Evolutionary conservation across 2,329 filamentous ascomycete species (phyloP), one percentile per base, ranked within the genome.

Genomic region (Apiospora marii): DNA sequence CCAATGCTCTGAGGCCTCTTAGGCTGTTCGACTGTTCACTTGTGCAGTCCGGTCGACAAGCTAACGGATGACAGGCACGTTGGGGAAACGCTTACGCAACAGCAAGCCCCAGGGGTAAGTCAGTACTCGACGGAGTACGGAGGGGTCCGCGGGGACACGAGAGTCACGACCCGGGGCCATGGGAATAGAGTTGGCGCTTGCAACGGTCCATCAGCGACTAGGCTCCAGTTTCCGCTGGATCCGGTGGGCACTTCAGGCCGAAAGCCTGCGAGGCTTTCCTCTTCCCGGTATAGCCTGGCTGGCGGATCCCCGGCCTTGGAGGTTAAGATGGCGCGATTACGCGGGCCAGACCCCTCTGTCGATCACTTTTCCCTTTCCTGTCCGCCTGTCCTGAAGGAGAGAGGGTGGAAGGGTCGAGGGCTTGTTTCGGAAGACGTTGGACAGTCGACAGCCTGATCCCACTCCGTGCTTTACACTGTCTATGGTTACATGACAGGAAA

Each of bases 171-270:
- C 58, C 19, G 58, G 14, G 19, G 34, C 30, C 34, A 64, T 41
- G 34, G 58, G 14, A 64, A 64, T 37, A 64, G 58, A 64, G 58
- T 64, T 41, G 30, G 58, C 58, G 12, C 58, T 64, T 64, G 58
- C 58, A 41, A 64, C 30, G 58, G 22, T 24, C 58, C 12, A 64
- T 22, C 3, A 10, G 34, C 7, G 34, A 34, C 58, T 64, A 64
- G 58, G 30, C 58, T 41, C 34, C 34, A 64, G 58, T 5, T 41
- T 37, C 58, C 58, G 58, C 58, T 41, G 19, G 13, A 41, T 64
- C 58, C 58, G 58, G 58, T 64, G 58, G 58, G 7, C 1, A 14
- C n/a, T 30, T 64, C 43, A 44, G 3, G 43, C 43, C 43, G 14
- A 44, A 44, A 44, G 43, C 8, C 3, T 12, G 7, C 58, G 34